Percentiles rank a stretch among this genome's conserved stretches.
Evolutionary conservation across 495 filamentous ascomycete species (phyloP).

Genomic region (Endocarpon pusillum): DNA sequence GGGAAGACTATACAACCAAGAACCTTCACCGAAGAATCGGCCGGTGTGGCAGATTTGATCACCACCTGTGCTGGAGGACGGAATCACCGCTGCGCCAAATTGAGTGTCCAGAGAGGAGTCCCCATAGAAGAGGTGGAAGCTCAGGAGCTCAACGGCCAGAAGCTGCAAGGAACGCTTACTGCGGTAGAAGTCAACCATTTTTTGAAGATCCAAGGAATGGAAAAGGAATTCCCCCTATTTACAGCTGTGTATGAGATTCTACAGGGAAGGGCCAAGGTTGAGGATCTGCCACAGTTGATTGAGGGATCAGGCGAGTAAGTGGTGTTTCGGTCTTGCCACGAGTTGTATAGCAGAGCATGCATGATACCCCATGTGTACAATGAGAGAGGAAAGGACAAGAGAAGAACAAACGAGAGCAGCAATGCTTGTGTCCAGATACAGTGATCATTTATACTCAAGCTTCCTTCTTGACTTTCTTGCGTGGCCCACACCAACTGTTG

Average conservation of each 20-base stretch:
- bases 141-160: slow-evolving; percentile 88
- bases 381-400: no score
- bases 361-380: no score
- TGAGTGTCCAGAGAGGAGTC: slow-evolving; percentile 62
- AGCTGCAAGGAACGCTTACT: slow-evolving; percentile 84
- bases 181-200: slow-evolving; percentile 81
- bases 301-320: no score
- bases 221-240: slow-evolving; percentile 79
- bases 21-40: slow-evolving; percentile 93
- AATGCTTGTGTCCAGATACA: no score
- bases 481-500: no score
- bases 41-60: slow-evolving; percentile 90
- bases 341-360: no score
- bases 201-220: slow-evolving; percentile 55
- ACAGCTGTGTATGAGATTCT: slow-evolving; percentile 62
- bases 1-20: slow-evolving; percentile 52
- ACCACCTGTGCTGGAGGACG: slow-evolving; percentile 81
- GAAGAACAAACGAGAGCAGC: no score
- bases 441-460: no score
- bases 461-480: no score
- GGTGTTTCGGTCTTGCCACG: no score
- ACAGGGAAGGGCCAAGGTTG: slow-evolving; percentile 34
- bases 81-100: slow-evolving; percentile 87
- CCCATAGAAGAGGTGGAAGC: slow-evolving; percentile 76
- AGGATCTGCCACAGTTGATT: slow-evolving; percentile 44